A percentile compares a stretch with the other conserved stretches of the same genome.
phyloP scores from a whole-genome alignment of 345 rosid genomes.

The Eucalyptus brandiana region DNA sequence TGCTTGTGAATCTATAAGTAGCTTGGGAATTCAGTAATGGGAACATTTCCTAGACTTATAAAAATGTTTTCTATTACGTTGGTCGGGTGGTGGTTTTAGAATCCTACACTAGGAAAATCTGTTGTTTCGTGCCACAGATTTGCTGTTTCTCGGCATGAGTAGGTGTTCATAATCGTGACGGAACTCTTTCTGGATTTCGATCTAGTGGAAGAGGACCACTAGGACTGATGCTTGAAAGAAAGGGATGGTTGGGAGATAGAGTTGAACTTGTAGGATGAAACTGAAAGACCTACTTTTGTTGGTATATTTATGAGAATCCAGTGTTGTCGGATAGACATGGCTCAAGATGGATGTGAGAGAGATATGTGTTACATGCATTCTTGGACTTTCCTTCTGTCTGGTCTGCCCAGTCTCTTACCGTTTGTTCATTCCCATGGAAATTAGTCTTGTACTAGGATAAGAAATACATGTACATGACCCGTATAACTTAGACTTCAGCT shows the following conservation, averaged over 20 bases:
- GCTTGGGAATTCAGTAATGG: neutral
- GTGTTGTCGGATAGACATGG: neutral
- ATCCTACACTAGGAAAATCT: neutral
- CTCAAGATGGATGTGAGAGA: neutral
- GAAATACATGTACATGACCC: neutral
- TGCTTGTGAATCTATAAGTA: neutral
- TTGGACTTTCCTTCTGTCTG: neutral
- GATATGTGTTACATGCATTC: neutral
- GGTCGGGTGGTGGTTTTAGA: neutral
- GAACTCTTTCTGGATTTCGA: neutral
- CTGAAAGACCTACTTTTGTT: neutral
- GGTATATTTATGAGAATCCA: neutral
- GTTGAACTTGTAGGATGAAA: neutral
- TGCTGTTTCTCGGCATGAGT: neutral
- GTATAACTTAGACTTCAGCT: neutral
- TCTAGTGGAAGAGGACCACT: neutral
- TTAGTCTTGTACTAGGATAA: neutral
- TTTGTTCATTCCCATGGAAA: neutral
- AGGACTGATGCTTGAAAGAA: neutral
- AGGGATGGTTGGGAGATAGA: neutral
- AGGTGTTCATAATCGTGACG: neutral
- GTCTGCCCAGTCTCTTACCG: neutral
- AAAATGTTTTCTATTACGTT: neutral
- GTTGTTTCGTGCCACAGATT: neutral
- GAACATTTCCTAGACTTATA: neutral